phyloP scores from a whole-genome alignment of 1,139 yeast species.

The Pichia sp. region DNA sequence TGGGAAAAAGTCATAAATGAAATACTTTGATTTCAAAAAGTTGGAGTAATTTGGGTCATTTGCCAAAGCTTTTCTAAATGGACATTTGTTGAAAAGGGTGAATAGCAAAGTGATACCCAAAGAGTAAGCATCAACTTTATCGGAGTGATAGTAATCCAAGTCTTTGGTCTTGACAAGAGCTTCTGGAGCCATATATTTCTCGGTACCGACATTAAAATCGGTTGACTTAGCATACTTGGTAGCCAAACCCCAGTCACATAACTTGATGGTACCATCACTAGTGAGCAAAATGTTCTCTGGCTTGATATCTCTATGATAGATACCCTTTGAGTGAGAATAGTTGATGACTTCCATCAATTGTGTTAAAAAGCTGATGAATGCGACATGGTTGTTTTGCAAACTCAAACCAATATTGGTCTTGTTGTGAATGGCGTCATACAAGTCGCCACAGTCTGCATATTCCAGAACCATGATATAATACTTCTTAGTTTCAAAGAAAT shows the following conservation, averaged over 20 bases:
- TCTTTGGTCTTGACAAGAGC: slow-evolving; percentile 42
- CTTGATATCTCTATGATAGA: slow-evolving; percentile 49
- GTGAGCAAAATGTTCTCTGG: slow-evolving; percentile 46
- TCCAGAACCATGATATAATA: slow-evolving; percentile 42
- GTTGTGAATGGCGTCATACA: slow-evolving; percentile 38
- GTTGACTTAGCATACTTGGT: slow-evolving; percentile 31
- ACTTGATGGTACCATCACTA: slow-evolving; percentile 38
- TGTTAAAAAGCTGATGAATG: slow-evolving; percentile 28
- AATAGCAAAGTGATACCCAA: slow-evolving; percentile 59
- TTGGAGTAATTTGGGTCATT: slow-evolving; percentile 23
- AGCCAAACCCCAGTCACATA: slow-evolving; percentile 55
- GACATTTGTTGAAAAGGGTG: slow-evolving; percentile 41
- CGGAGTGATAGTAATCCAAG: slow-evolving; percentile 40
- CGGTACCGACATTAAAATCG: slow-evolving; percentile 50
- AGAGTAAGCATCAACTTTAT: slow-evolving; percentile 76
- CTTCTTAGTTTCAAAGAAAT: slow-evolving; percentile 36
- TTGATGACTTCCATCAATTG: slow-evolving; percentile 36
- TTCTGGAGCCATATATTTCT: slow-evolving; percentile 55
- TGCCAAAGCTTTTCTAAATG: slow-evolving; percentile 25
- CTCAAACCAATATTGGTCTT: slow-evolving; percentile 24
- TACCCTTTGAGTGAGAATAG: slow-evolving; percentile 37
- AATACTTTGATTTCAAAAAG: slow-evolving; percentile 22
- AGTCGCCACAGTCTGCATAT: slow-evolving; percentile 43
- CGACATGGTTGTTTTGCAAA: slow-evolving; percentile 21
- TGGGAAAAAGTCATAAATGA: slow-evolving; percentile 26